Evolutionary conservation across 768 basidiomycete species (phyloP).

Genomic region (Leccinum ochraceum): DNA sequence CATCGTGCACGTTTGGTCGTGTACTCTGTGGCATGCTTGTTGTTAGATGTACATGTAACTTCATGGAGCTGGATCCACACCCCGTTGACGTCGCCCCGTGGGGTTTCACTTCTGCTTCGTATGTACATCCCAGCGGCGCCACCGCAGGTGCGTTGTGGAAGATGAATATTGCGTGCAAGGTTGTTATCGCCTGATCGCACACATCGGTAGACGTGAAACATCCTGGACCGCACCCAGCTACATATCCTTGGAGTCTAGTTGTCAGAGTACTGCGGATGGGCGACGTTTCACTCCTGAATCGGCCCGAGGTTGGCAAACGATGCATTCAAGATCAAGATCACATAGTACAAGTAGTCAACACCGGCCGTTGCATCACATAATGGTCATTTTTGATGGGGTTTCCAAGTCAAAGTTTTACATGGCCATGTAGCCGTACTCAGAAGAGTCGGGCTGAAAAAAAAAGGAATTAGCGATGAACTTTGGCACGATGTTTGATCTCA

Average conservation of each 20-base stretch:
- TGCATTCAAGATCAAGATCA: not conserved
- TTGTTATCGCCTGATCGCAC: not conserved
- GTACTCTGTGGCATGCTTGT: too few species aligned
- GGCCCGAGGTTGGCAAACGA: not conserved
- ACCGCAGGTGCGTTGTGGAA: too few species aligned
- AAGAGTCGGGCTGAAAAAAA: conserved; percentile 10
- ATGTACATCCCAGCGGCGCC: too few species aligned
- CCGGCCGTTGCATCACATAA: not conserved
- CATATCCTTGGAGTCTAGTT: not conserved
- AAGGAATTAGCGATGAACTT: not conserved
- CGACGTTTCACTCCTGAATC: not conserved
- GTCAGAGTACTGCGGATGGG: not conserved
- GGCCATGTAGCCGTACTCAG: conserved; percentile 29
- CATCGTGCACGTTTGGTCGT: too few species aligned
- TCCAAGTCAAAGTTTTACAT: conserved; percentile 17
- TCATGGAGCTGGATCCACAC: too few species aligned
- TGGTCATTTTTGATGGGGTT: not conserved
- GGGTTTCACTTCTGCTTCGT: too few species aligned
- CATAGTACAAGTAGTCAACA: not conserved
- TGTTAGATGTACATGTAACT: too few species aligned
- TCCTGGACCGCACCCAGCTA: not conserved
- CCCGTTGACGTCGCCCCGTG: too few species aligned
- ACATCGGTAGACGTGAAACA: not conserved
- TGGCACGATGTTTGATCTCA: conserved; percentile 7
- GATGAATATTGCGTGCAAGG: too few species aligned